Evolutionary conservation across 495 filamentous ascomycete genomes (phyloP).

Genomic region (Cudoniella acicularis): DNA sequence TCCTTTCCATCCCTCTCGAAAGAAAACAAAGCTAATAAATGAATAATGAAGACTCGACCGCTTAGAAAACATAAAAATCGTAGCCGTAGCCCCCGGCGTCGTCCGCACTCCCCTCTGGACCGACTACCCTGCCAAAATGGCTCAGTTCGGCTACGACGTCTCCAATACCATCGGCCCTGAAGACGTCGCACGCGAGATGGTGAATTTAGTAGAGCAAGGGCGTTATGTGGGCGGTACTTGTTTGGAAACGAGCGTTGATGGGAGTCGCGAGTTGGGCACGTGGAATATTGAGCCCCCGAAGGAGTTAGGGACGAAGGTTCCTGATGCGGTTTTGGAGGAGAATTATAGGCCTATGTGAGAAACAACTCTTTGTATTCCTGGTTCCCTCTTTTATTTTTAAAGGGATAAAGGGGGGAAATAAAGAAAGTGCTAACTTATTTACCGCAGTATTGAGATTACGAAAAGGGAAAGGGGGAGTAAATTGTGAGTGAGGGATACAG

Average conservation of each 20-base stretch:
- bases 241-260: neutral
- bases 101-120: slow-evolving; percentile 27
- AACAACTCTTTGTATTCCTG: too few species aligned
- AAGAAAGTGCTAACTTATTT: too few species aligned
- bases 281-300: neutral
- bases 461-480: neutral
- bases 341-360: neutral
- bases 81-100: slow-evolving; percentile 12
- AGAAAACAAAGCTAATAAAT: too few species aligned
- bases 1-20: too few species aligned
- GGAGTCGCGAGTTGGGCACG: neutral
- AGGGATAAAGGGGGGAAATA: too few species aligned
- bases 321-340: neutral
- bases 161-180: slow-evolving; percentile 3
- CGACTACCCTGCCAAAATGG: slow-evolving; percentile 12
- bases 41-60: too few species aligned
- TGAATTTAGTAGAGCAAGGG: neutral
- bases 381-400: too few species aligned
- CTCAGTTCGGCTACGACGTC: slow-evolving; percentile 20
- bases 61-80: slow-evolving; percentile 18
- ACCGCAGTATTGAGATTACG: neutral
- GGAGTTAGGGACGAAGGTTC: neutral
- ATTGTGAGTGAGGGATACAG: too few species aligned
- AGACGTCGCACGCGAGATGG: neutral
- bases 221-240: slow-evolving; percentile 6